phyloP scores from a whole-genome alignment of 2,329 filamentous ascomycete genomes.

The Exophiala alcalophila region DNA sequence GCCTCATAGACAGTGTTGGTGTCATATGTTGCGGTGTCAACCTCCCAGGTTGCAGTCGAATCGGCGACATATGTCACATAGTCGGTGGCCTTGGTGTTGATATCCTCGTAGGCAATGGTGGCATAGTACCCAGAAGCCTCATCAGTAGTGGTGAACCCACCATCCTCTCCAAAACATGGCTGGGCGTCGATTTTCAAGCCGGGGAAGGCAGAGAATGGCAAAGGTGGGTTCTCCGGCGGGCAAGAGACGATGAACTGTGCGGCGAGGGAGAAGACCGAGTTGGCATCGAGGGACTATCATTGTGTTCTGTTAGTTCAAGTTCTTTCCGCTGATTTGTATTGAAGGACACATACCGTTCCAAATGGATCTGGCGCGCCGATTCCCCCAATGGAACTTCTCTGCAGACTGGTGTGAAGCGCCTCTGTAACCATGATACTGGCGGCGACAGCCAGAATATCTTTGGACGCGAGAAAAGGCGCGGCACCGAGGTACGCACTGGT shows the following conservation, averaged over 20 bases:
- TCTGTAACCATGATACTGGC: slow-evolving; percentile 67
- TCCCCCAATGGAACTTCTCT: slow-evolving; percentile 59
- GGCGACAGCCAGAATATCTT: slow-evolving; percentile 62
- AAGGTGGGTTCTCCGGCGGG: slow-evolving; percentile 60
- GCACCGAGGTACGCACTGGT: slow-evolving; percentile 59
- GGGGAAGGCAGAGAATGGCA: slow-evolving; percentile 63
- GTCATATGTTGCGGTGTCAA: slow-evolving; percentile 3
- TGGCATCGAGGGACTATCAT: slow-evolving; percentile 56
- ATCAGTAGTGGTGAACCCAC: slow-evolving; percentile 4
- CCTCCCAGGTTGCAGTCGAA: slow-evolving; percentile 2
- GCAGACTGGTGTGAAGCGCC: slow-evolving; percentile 69
- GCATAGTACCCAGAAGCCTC: slow-evolving; percentile 10
- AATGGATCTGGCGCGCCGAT: slow-evolving; percentile 66
- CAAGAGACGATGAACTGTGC: slow-evolving; percentile 70
- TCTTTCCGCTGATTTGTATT: not conserved
- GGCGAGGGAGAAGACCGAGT: slow-evolving; percentile 70
- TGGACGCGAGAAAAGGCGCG: slow-evolving; percentile 60
- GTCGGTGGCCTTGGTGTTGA: slow-evolving; percentile 6
- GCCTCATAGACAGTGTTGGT: not conserved
- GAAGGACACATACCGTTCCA: slow-evolving; percentile 49
- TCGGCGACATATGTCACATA: slow-evolving; percentile 1
- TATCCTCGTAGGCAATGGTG: slow-evolving; percentile 1
- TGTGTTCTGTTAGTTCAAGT: not conserved
- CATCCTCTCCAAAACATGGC: slow-evolving; percentile 22
- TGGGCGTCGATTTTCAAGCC: slow-evolving; percentile 33